These are phyloP conservation scores for Cetradonia linearis DNA, from an alignment of 495 filamentous ascomycete genomes.

Conservation along the genomic window DNA sequence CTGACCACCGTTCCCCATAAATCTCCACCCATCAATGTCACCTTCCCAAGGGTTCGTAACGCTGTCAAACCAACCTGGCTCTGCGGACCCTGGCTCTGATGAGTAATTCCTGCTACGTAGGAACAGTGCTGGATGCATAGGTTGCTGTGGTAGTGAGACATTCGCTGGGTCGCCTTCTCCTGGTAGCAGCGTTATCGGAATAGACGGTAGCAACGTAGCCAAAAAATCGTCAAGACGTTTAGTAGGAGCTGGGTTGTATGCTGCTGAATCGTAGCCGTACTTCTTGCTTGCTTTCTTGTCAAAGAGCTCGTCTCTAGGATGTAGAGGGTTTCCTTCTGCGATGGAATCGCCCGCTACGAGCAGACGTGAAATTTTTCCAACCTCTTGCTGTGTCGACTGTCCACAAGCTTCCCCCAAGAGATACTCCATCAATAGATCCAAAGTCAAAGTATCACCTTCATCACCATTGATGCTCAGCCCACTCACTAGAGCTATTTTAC, in stretches of 20 bases:
- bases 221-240: conserved; percentile 77
- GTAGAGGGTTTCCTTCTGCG: conserved; percentile 36
- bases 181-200: conserved; percentile 72
- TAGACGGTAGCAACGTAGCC: conserved; percentile 62
- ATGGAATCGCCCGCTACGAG: conserved; percentile 91
- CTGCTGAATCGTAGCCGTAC: conserved; percentile 84
- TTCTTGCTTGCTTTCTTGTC: conserved; percentile 56
- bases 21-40: conserved; percentile 74
- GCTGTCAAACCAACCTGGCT: conserved; percentile 70
- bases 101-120: conserved; percentile 60
- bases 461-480: conserved; percentile 74
- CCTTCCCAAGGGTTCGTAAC: conserved; percentile 92
- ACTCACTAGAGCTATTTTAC: conserved; percentile 78
- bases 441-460: conserved; percentile 56
- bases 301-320: conserved; percentile 39
- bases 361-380: conserved; percentile 66
- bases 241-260: conserved; percentile 78
- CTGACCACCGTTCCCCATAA: conserved; percentile 81
- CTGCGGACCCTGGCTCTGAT: conserved; percentile 38
- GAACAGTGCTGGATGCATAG: conserved; percentile 75
- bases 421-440: conserved; percentile 76
- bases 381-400: conserved; percentile 41
- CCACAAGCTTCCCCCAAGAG: conserved; percentile 72
- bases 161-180: conserved; percentile 72
- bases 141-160: conserved; percentile 68